Base-by-base conservation (phyloP, 2,329 filamentous ascomycete genomes). In the Venturia effusa region DNA sequence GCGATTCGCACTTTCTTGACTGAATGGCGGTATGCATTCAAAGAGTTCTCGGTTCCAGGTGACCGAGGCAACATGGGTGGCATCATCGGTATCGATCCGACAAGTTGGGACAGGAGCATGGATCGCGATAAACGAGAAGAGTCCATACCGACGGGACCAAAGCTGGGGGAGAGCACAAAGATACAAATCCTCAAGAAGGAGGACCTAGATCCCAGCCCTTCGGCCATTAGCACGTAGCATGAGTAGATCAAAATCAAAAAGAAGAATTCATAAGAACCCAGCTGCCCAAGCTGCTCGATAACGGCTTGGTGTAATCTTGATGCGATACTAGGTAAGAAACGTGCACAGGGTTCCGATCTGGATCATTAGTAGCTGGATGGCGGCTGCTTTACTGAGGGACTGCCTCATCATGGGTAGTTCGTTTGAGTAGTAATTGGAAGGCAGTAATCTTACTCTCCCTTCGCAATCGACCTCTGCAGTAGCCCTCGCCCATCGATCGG, bases 11-110 rank as follows among this genome's bases (percentile, higher is more conserved):
- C 84, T 68, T 97, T 95, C 78, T 79, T 99, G 64, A 95, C 93
- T 72, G 93, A 97, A 74, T 96, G 92, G 92, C 86, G 90, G 67
- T 99, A 97, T 73, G 89, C 90, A 0, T 99, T 93, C 77, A 88
- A 93, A 63, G 94, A 99, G 76, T 99, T 99, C 76, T 94, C 89
- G 43, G 92, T 97, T 11, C 92, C 92, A 1, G 93, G 93, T n/a
- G 94, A 97, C 75, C 84, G 91, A 77, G 92, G 92, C 65, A 93
- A 94, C 54, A 81, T 86, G 27, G 85, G 85, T 43, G 85, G 84
- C 11, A 85, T 88, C 64, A 72, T 88, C 7, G 85, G 85, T 10
- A 84, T 88, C 64, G 84, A 87, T 70, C 83, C 84, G 0, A 81
- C 78, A 65, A 85, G 81, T 71, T 85, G 81, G 68, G 83, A 85